phyloP scores from a whole-genome alignment of 2,329 filamentous ascomycete genomes.

The Metarhizium rileyi region DNA sequence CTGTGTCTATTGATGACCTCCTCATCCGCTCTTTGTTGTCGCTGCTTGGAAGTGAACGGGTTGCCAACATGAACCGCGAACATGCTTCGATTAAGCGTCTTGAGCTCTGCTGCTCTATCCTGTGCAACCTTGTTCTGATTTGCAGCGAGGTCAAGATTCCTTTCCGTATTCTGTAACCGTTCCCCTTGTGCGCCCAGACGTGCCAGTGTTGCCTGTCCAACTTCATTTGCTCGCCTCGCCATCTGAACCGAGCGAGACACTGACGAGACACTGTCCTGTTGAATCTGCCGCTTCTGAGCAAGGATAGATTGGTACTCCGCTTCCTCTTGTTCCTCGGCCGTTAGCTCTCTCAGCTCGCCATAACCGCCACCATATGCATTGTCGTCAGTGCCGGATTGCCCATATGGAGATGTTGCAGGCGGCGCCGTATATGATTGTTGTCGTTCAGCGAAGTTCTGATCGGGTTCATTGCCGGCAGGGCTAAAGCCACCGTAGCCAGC shows the following conservation, averaged over 20 bases:
- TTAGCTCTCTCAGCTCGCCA: slow-evolving; percentile 66
- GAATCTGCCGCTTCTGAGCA: slow-evolving; percentile 51
- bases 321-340: slow-evolving; percentile 68
- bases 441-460: slow-evolving; percentile 49
- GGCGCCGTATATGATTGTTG: no score
- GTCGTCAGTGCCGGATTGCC: slow-evolving; percentile 15
- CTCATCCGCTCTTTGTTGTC: slow-evolving; percentile 55
- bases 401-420: slow-evolving; percentile 13
- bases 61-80: slow-evolving; percentile 74
- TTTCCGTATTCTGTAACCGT: slow-evolving; percentile 70
- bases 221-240: slow-evolving; percentile 33
- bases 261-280: slow-evolving; percentile 55
- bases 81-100: slow-evolving; percentile 82
- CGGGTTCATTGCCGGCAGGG: slow-evolving; percentile 31
- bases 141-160: slow-evolving; percentile 70
- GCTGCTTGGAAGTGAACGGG: slow-evolving; percentile 63
- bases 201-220: slow-evolving; percentile 62
- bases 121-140: slow-evolving; percentile 68
- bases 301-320: slow-evolving; percentile 57
- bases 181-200: slow-evolving; percentile 72
- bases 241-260: slow-evolving; percentile 30
- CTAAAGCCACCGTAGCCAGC: slow-evolving; percentile 55
- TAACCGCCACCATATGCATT: slow-evolving; percentile 42
- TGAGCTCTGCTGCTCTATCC: slow-evolving; percentile 73
- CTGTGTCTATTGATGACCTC: slow-evolving; percentile 61